These are phyloP conservation scores for Metschnikowia peoriensis DNA, from an alignment of 805 yeast genomes.

Conservation along the genomic window DNA sequence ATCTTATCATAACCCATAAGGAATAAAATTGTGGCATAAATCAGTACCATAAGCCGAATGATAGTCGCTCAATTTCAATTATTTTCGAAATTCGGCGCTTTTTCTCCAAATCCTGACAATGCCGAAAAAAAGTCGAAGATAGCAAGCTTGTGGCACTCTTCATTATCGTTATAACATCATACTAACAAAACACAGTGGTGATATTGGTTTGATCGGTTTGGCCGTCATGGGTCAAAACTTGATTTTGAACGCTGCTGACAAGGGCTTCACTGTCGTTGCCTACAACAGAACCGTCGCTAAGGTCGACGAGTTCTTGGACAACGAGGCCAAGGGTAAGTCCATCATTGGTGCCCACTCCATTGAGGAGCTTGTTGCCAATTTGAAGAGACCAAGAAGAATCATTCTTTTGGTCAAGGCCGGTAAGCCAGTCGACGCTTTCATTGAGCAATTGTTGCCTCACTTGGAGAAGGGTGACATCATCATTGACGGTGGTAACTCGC, in stretches of 20 bases:
- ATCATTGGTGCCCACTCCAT: conserved; percentile 94
- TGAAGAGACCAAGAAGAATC: conserved; percentile 97
- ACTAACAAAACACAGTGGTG: conserved; percentile 59
- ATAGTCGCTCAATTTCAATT: too few relatives aligned
- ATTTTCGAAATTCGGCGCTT: too few relatives aligned
- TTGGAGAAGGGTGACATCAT: conserved; percentile 96
- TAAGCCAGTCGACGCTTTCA: conserved; percentile 87
- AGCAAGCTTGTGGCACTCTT: too few relatives aligned
- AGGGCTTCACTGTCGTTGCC: conserved; percentile 96
- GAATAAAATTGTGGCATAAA: too few relatives aligned
- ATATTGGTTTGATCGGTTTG: conserved; percentile 97
- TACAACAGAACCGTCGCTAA: conserved; percentile 96
- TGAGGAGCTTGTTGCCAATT: conserved; percentile 79
- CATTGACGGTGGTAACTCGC: conserved; percentile 99
- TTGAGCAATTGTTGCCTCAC: conserved; percentile 82
- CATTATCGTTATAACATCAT: neutral
- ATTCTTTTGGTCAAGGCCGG: conserved; percentile 96
- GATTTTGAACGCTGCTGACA: conserved; percentile 97
- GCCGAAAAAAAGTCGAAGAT: too few relatives aligned
- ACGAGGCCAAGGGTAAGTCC: conserved; percentile 97
- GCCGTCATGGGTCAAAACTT: conserved; percentile 99
- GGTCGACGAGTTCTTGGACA: conserved; percentile 89
- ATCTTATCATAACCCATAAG: neutral
- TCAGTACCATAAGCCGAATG: too few relatives aligned
- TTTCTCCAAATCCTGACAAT: too few relatives aligned